A percentile compares a stretch with the other conserved stretches of the same genome.
Evolutionary conservation across 192 early-diverging fungal species (phyloP).

Genomic region (Neocallimastix lanati): DNA sequence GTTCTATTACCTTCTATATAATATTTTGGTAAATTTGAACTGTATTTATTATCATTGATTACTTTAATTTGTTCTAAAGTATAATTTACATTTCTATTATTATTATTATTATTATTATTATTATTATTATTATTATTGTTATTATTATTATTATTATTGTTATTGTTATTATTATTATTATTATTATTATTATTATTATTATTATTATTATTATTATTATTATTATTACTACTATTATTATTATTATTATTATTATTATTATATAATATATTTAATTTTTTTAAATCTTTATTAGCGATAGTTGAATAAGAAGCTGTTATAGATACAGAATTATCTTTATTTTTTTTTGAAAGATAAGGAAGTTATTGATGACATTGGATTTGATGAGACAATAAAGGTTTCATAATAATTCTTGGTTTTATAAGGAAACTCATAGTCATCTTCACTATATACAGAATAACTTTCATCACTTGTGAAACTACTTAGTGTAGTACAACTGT

Average conservation of each 20-base stretch:
- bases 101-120: too few relatives aligned
- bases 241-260: too few relatives aligned
- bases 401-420: not conserved
- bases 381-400: not conserved
- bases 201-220: too few relatives aligned
- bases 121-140: too few relatives aligned
- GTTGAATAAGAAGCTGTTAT: not conserved
- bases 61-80: not conserved
- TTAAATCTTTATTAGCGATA: too few relatives aligned
- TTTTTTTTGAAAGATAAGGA: not conserved
- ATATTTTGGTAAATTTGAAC: not conserved
- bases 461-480: not conserved
- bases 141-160: too few relatives aligned
- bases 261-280: too few relatives aligned
- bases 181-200: too few relatives aligned
- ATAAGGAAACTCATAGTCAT: not conserved
- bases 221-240: too few relatives aligned
- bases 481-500: not conserved
- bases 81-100: too few relatives aligned
- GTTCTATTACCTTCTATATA: not conserved
- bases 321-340: not conserved
- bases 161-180: too few relatives aligned
- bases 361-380: not conserved
- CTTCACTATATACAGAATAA: not conserved
- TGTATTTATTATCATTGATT: not conserved